Base-by-base conservation (phyloP, 305 asterid species). In the Fraxinus dipetala region DNA sequence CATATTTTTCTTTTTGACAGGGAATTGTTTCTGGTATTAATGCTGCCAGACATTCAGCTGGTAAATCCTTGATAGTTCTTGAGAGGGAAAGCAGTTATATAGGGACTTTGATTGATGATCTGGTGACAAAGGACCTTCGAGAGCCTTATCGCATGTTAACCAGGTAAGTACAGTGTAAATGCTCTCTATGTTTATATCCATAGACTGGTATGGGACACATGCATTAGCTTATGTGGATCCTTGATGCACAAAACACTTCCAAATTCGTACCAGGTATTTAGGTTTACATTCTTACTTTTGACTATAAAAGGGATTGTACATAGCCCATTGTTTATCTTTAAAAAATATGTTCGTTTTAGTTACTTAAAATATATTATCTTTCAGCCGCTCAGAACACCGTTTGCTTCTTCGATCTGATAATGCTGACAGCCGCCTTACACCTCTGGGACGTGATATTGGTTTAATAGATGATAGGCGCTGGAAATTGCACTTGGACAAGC, bases 131-230 rank as follows among this genome's bases (percentile, higher is more conserved):
- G 91, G 99, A 96, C 87, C 98, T 96, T 54, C 93, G 99, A 84
- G 99, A 96, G 90, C 99, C 99, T 85, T 96, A 96, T 84, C 98
- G 99, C 80, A 91, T 95, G 98, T 82, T 95, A 79, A 95, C 99
- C 74, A 93, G 99, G 99, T 95, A 82, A 77, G 45, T 69, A 82
- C 77, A 22, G 59, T 63, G 22, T 24, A 43, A 9, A 72, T 81
- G 75, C 79, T 79, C 76, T 72, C 51, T 40, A 61, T 76, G n/a
- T 61, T 72, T n/a, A 38, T 34, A 35, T 31, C 69, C 72, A 75
- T 43, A 20, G 51, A 24, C 65, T 24, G 32, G 75, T 43, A 38
- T 24, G 22, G 32, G 24, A 72, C 26, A 54, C 16, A 35, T 67
- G 34, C 11, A 59, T 20, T 59, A 7, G 69, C 69, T 59, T 59